Evolutionary conservation across 768 basidiomycete species (phyloP).

Genomic region (Heimioporus sp.): DNA sequence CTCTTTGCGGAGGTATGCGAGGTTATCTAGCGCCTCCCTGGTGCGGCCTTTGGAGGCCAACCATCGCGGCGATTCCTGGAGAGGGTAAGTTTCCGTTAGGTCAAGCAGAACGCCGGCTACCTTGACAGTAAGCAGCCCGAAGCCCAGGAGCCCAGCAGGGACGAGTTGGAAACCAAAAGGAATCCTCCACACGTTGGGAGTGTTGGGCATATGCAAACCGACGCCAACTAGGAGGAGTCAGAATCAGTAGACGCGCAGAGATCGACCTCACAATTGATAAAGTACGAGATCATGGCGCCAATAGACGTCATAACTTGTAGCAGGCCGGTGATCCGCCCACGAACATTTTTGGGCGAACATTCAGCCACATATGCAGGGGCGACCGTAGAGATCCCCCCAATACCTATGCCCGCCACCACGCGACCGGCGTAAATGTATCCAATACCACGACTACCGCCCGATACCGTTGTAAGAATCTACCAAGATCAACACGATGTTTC

Average conservation of each 20-base stretch:
- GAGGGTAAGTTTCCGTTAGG: constrained; percentile 8
- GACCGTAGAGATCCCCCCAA: constrained; percentile 81
- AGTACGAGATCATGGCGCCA: constrained; percentile 85
- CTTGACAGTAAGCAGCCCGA: constrained; percentile 68
- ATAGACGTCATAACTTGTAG: constrained; percentile 86
- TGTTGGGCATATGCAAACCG: constrained; percentile 46
- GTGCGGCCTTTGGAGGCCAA: constrained; percentile 60
- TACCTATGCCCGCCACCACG: constrained; percentile 75
- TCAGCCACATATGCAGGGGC: constrained; percentile 87
- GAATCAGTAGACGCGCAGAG: constrained; percentile 5
- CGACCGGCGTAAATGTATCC: constrained; percentile 78
- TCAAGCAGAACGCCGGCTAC: constrained; percentile 20
- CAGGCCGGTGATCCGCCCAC: constrained; percentile 80
- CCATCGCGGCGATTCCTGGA: constrained; percentile 73
- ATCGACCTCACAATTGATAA: constrained; percentile 61
- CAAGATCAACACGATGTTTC: not conserved
- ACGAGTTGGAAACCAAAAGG: constrained; percentile 76
- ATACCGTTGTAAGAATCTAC: constrained; percentile 70
- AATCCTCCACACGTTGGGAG: constrained; percentile 60
- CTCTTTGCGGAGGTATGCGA: constrained; percentile 62
- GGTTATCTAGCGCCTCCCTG: constrained; percentile 53
- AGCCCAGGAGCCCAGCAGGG: constrained; percentile 66
- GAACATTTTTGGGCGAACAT: constrained; percentile 82
- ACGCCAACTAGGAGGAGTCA: constrained; percentile 49
- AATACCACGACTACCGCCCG: constrained; percentile 54